Percentiles rank a stretch among this genome's conserved stretches.
phyloP scores from a whole-genome alignment of 192 early-diverging fungal species.

The Gonapodya prolifera region DNA sequence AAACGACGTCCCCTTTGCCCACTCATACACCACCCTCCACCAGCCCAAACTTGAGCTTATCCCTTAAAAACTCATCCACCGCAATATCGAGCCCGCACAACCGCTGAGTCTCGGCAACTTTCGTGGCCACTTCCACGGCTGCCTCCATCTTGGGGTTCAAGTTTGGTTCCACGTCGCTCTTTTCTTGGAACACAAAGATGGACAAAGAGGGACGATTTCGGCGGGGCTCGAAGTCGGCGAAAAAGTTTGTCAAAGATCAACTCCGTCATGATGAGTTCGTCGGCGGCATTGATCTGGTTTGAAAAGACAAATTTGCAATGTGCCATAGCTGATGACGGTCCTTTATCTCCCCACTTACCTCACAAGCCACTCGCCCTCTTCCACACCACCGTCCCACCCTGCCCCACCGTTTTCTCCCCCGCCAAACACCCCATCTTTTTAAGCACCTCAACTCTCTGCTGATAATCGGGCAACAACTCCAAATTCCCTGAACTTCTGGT shows the following conservation, averaged over 20 bases:
- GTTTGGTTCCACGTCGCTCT: conserved; percentile 46
- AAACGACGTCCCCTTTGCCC: conserved; percentile 87
- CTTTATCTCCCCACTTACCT: not conserved
- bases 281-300: conserved; percentile 76
- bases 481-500: conserved; percentile 98
- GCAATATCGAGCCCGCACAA: conserved; percentile 55
- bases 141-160: conserved; percentile 56
- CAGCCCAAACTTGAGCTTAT: conserved; percentile 62
- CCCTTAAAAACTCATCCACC: not conserved
- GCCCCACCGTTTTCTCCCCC: conserved; percentile 70
- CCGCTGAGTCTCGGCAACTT: conserved; percentile 50
- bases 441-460: conserved; percentile 75
- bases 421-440: conserved; percentile 70
- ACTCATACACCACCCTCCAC: conserved; percentile 97
- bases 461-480: conserved; percentile 84
- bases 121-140: conserved; percentile 31
- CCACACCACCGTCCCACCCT: conserved; percentile 92
- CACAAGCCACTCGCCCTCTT: too few relatives aligned
- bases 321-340: too few relatives aligned
- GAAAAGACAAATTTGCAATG: not conserved
- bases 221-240: conserved; percentile 75
- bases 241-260: conserved; percentile 85
- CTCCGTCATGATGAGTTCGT: conserved; percentile 88
- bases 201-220: conserved; percentile 87
- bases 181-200: conserved; percentile 93